Evolutionary conservation across 78 protist genomes (phyloP), one percentile per base, ranked within the genome.

Genomic region (Cavenderia fasciculata): DNA sequence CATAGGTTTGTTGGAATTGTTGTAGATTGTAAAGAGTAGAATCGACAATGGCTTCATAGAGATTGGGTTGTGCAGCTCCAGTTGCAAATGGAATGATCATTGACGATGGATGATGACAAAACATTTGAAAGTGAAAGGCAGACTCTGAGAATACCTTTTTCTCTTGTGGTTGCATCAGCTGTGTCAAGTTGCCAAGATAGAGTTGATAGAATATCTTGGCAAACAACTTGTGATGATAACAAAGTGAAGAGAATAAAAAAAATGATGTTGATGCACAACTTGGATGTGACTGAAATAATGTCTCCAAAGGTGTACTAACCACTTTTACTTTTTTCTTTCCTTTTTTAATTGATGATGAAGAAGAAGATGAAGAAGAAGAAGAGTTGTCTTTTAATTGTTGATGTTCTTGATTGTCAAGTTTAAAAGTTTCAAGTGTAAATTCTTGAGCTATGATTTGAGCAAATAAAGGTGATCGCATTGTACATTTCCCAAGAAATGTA

Each of bases 51-150:
- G 38, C 47, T 63, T 27, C 18, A 19, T 38, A 63, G 33, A 63
- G n/a, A 38, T 63, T 63, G 11, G 8, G 14, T 5, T 33, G 14
- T 5, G n/a, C 44, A n/a, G 33, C 38, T 8, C 72, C 72, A 38
- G 72, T 34, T 8, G 72, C 72, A 63, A 63, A 63, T 16, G 72
- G 72, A 27, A 63, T 63, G 3, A 63, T 4, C 19, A 63, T 63
- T 4, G 38, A n/a, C 4, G 25, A 38, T 16, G 72, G 72, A 4
- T 29, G n/a, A 19, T 12, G 2, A 38, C 38, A 63, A 38, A 34
- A 63, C 19, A 38, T 43, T 63, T 63, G 72, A 2, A 63, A 47
- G 38, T 63, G 72, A 63, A 38, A 63, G 47, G 51, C 33, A 4
- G 72, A 63, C 12, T 63, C 72, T 1, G 72, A 43, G 2, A 63